Base-by-base conservation (phyloP, 345 rosid genomes). In the Firmiana major region DNA sequence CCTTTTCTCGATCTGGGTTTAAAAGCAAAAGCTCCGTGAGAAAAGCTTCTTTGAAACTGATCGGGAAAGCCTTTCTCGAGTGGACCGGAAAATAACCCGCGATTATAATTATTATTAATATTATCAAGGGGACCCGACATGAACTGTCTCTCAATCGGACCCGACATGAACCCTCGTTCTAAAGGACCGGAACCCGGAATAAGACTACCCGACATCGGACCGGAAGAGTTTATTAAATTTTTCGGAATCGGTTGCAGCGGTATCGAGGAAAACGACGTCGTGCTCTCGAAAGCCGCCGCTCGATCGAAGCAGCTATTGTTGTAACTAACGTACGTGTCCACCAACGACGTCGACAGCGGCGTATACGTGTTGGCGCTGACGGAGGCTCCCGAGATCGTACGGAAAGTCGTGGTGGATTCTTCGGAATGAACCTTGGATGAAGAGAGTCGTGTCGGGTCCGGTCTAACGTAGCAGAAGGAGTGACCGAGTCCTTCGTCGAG, bases 281-380 rank as follows among this genome's bases (percentile, higher is more conserved):
- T 86, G 91, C 98, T 90, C 78, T 96, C 99, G 58, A 96, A 96
- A 71, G 97, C 94, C 11, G 99, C 97, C 4, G 98, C 92, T 64
- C 94, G 79, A 24, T 93, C 97, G 74, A 86, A 78, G 66, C 87
- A 81, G 63, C 80, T 26, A 58, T 19, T 59, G 57, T 28, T 84
- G 75, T 85, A 89, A n/a, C 62, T 28, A 58, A 83, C 85, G 78
- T 92, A 93, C 10, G 93, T 82, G 62, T 96, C 98, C 62, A 88
- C 54, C 3, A 92, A 77, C 43, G 99, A 87, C 0, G 99, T 96
- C 16, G 99, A 96, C 31, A 88, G 97, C 2, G 91, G 97, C 6
- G 99, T 96, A 2, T 97, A 93, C 0, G 97, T 86, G 88, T 96
- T 96, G 64, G 99, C 99, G 73, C 99, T 96, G 4, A 96, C 90